phyloP scores from a whole-genome alignment of 768 basidiomycete species.

The Hortiboletus flavorubellus region DNA sequence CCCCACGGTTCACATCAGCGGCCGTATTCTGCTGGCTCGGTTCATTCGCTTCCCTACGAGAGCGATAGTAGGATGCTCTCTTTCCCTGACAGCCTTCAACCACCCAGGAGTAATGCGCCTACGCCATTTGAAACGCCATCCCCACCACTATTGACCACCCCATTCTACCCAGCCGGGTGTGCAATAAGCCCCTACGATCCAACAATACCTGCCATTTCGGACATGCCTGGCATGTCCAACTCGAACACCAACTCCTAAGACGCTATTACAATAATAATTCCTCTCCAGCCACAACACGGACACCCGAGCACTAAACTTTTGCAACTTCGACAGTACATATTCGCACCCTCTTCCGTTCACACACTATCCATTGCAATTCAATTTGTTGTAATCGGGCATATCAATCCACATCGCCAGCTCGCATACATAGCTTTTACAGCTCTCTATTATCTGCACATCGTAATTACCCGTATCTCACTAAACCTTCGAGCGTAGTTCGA shows the following conservation, averaged over 20 bases:
- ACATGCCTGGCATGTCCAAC: slow-evolving; percentile 17
- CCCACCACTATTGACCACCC: slow-evolving; percentile 27
- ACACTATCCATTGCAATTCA: slow-evolving; percentile 8
- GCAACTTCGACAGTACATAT: slow-evolving; percentile 21
- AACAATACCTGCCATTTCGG: slow-evolving; percentile 10
- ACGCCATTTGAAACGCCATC: slow-evolving; percentile 19
- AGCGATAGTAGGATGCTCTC: slow-evolving; percentile 7
- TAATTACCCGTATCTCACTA: slow-evolving; percentile 9
- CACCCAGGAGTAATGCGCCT: slow-evolving; percentile 2
- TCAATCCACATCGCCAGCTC: slow-evolving; percentile 5
- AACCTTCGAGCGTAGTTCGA: slow-evolving; percentile 10
- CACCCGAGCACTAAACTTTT: neutral
- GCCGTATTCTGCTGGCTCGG: slow-evolving; percentile 21
- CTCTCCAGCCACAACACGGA: slow-evolving; percentile 1
- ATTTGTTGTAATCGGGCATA: slow-evolving; percentile 13
- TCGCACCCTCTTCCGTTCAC: slow-evolving; percentile 1
- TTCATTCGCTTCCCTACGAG: slow-evolving; percentile 14
- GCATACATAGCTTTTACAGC: slow-evolving; percentile 19
- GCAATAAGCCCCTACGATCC: slow-evolving; percentile 6
- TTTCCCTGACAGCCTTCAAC: slow-evolving; percentile 13
- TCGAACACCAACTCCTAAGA: slow-evolving; percentile 8
- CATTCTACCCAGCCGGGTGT: slow-evolving; percentile 29
- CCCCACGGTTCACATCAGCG: slow-evolving; percentile 10
- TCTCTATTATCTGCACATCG: slow-evolving; percentile 14
- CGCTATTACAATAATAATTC: slow-evolving; percentile 5